These are phyloP conservation scores for Sarcocystis neurona DNA, from an alignment of 169 alveolate species.

Conservation along the genomic window DNA sequence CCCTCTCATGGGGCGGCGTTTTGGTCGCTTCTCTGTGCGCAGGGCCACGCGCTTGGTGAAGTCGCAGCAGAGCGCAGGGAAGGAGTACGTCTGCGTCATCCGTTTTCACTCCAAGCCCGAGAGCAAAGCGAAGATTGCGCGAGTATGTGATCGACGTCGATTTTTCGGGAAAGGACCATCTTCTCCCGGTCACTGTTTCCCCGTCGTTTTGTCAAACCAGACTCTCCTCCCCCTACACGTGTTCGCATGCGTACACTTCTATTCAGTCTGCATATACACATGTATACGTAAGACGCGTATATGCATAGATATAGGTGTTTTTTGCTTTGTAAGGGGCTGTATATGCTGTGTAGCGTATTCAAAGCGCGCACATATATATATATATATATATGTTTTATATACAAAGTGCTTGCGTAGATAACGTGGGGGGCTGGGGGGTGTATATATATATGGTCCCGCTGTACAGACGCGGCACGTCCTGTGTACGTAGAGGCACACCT, in stretches of 20 bases:
- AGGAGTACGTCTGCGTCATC: conserved; percentile 24
- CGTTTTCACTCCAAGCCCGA: conserved; percentile 78
- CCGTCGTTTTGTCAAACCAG: conserved; percentile 77
- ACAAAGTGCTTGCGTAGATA: not conserved
- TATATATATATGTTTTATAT: not conserved
- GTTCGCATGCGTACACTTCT: not conserved
- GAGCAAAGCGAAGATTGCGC: conserved; percentile 71
- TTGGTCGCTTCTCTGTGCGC: not conserved
- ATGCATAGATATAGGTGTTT: not conserved
- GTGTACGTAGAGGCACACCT: not conserved
- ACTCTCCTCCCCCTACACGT: not conserved
- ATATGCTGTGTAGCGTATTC: not conserved
- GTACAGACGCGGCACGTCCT: not conserved
- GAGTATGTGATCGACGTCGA: conserved; percentile 39
- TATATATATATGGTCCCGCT: not conserved
- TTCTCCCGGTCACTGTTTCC: conserved; percentile 44
- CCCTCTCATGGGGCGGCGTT: not conserved
- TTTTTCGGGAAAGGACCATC: not conserved
- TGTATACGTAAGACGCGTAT: not conserved
- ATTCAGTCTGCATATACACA: not conserved
- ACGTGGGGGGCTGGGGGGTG: not conserved
- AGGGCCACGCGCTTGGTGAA: conserved; percentile 28
- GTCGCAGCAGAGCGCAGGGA: conserved; percentile 14
- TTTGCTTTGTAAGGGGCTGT: not conserved
- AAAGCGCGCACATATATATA: not conserved